Evolutionary conservation across 495 filamentous ascomycete species (phyloP).

Genomic region (Venustampulla echinocandica): DNA sequence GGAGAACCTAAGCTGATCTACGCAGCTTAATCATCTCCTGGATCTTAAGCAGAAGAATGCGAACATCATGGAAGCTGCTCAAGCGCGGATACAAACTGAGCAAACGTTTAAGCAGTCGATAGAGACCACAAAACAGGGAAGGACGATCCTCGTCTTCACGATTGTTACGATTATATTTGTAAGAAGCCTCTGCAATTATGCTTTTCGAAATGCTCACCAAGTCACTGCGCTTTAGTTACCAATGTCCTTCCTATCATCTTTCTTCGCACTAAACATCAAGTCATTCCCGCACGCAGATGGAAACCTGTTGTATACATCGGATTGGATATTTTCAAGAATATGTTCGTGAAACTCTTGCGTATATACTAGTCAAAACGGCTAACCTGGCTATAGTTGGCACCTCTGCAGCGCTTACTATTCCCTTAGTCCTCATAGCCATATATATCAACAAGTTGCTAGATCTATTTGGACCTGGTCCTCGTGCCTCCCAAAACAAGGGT

Average conservation of each 20-base stretch:
- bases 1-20: background rate
- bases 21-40: constrained; percentile 14
- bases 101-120: constrained; percentile 4
- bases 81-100: constrained; percentile 11
- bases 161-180: constrained; percentile 31
- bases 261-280: background rate
- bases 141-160: constrained; percentile 27
- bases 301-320: too few relatives aligned
- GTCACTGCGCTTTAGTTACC: background rate
- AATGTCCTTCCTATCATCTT: background rate
- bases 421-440: background rate
- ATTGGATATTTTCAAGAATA: background rate
- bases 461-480: too few relatives aligned
- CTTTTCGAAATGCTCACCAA: background rate
- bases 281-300: background rate
- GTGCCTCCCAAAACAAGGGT: too few relatives aligned
- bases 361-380: background rate
- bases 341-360: background rate
- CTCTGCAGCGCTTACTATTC: background rate
- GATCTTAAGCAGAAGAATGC: constrained; percentile 27
- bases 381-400: background rate
- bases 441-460: too few relatives aligned
- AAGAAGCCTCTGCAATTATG: background rate
- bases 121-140: constrained; percentile 11
- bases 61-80: constrained; percentile 22